phyloP scores from a whole-genome alignment of 768 basidiomycete genomes.

The Strobilomyces dryophilus region DNA sequence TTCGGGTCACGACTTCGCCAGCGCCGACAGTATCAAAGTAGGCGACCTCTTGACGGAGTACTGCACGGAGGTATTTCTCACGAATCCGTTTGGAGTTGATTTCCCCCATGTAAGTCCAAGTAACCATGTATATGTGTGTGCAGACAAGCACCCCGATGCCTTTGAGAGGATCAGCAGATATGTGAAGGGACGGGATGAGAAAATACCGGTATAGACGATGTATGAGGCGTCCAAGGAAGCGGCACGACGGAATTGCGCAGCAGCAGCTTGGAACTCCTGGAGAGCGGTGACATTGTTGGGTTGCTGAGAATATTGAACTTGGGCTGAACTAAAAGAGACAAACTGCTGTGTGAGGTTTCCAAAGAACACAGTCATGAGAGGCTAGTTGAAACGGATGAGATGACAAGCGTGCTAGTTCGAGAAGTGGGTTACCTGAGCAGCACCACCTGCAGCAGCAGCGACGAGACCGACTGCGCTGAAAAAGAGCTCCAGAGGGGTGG shows the following conservation, averaged over 20 bases:
- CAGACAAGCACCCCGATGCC: no score
- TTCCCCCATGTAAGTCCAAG: conserved; percentile 52
- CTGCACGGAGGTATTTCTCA: conserved; percentile 24
- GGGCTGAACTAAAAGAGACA: conserved; percentile 45
- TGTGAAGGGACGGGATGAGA: background rate
- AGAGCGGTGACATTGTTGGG: conserved; percentile 29
- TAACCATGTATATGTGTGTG: no score
- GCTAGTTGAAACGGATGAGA: no score
- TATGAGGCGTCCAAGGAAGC: conserved; percentile 29
- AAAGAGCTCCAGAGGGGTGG: no score
- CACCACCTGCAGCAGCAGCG: no score
- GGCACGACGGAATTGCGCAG: conserved; percentile 44
- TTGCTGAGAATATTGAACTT: conserved; percentile 13
- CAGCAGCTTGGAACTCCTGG: conserved; percentile 31
- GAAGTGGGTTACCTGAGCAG: no score
- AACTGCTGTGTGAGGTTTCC: conserved; percentile 39
- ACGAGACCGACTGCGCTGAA: no score
- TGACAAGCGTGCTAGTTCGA: no score
- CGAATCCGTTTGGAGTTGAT: conserved; percentile 79
- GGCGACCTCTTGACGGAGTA: conserved; percentile 83
- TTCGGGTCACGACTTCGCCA: conserved; percentile 93
- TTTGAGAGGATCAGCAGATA: no score
- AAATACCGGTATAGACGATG: conserved; percentile 62
- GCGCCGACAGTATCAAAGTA: conserved; percentile 93
- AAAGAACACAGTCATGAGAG: conserved; percentile 44